phyloP scores from a whole-genome alignment of 2,329 filamentous ascomycete genomes.

The Verticillium zaregamsianum region DNA sequence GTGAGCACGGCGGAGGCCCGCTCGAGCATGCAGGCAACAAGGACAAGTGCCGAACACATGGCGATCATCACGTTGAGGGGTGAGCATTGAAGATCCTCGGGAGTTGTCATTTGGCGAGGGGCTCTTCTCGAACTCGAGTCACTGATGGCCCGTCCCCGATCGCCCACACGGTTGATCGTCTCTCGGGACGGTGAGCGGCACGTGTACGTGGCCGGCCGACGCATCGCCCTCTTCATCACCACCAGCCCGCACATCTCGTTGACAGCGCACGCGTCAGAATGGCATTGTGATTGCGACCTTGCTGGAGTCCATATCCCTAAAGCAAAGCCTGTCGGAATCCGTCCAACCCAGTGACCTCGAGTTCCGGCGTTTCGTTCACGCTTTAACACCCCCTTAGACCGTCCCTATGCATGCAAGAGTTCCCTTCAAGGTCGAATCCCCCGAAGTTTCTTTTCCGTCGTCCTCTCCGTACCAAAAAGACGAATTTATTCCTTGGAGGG shows the following conservation, averaged over 20 bases:
- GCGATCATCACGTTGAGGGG: background rate
- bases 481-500: conserved; percentile 17
- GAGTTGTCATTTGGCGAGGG: background rate
- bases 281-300: conserved; percentile 6
- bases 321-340: conserved; percentile 1
- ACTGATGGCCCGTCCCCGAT: background rate
- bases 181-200: background rate
- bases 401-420: conserved; percentile 4
- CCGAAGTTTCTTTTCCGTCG: conserved; percentile 16
- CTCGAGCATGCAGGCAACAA: background rate
- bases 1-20: background rate
- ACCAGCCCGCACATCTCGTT: background rate
- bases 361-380: conserved; percentile 4
- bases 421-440: background rate
- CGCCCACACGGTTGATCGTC: background rate
- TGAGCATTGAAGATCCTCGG: background rate
- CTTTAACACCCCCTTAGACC: conserved; percentile 4
- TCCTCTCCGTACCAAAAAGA: conserved; percentile 15
- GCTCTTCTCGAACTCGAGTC: background rate
- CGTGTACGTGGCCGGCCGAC: background rate
- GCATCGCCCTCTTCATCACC: background rate
- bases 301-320: conserved; percentile 6
- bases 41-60: background rate
- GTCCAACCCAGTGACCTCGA: conserved; percentile 4
- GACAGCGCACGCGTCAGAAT: background rate